Evolutionary conservation across 331 rosid genomes (phyloP), one percentile per base, ranked within the genome.

Genomic region (Rosa hybrid): DNA sequence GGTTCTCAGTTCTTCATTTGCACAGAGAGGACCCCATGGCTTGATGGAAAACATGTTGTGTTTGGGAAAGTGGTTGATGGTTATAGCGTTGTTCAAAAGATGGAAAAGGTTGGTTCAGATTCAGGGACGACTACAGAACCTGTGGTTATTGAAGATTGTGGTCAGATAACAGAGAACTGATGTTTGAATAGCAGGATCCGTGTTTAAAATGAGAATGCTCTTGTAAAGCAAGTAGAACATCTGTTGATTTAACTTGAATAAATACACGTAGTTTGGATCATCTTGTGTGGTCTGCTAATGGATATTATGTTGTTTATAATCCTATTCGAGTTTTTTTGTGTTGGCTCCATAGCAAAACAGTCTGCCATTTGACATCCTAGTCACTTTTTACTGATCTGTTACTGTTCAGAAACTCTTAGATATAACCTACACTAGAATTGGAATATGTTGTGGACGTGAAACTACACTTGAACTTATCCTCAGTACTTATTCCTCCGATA

Each of bases 1-100:
- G 98, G 97, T 49, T 92, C 97, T 21, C 97, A 90, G 87, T 92
- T 95, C 83, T 95, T 92, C 68, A 84, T 91, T 14, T 92, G 92
- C 78, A 89, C 96, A 0, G 20, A 78, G 6, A 84, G 69, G 82
- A 91, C 97, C 2, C 1, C 81, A 0, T 95, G 98, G 96, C 97
- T 92, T 53, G 94, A 92, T 60, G 96, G 96, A 20, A 92, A 87
- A 69, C 96, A 95, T 77, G 94, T 95, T 64, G 98, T 95, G 64
- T 95, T 95, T 77, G 98, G 98, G 11, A 90, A 95, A 80, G 90
- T 92, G 77, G 93, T 92, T 34, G 90, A 87, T 76, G 96, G 94
- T 13, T 90, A 89, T 76, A 71, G 81, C 25, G 84, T 92, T 0
- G 98, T 95, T 2, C 60, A 84, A 81, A 89, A 83, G 82, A 95